Percentiles rank a stretch among this genome's conserved stretches.
phyloP scores from a whole-genome alignment of 345 rosid species.

The Ricinus communis region DNA sequence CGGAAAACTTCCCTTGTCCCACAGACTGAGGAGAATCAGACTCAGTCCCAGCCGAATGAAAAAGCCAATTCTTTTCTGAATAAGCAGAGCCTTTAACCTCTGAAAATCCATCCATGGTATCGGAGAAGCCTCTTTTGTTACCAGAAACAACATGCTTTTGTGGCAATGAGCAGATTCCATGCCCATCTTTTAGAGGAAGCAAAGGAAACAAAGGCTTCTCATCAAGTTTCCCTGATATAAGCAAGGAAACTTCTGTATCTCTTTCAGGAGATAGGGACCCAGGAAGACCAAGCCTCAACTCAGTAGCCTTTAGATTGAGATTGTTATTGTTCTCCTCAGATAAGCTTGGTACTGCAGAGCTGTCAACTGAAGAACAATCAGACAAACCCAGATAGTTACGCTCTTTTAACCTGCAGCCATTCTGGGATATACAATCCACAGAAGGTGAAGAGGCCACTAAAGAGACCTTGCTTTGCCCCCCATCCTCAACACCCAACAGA shows the following conservation, averaged over 20 bases:
- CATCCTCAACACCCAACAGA: slow-evolving; percentile 54
- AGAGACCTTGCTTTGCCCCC: slow-evolving; percentile 45
- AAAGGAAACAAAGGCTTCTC: slow-evolving; percentile 79
- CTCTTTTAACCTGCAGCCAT: slow-evolving; percentile 53
- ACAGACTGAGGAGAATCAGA: slow-evolving; percentile 38
- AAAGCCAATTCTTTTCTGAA: slow-evolving; percentile 68
- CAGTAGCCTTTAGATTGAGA: slow-evolving; percentile 79
- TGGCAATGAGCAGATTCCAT: slow-evolving; percentile 40
- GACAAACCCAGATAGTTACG: slow-evolving; percentile 73
- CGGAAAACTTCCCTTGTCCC: slow-evolving; percentile 42
- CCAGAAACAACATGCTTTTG: slow-evolving; percentile 60
- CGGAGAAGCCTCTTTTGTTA: slow-evolving; percentile 82
- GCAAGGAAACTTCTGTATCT: slow-evolving; percentile 45
- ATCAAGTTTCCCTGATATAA: slow-evolving; percentile 49
- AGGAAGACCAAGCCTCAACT: slow-evolving; percentile 84
- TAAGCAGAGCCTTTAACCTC: slow-evolving; percentile 54
- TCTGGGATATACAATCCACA: slow-evolving; percentile 38
- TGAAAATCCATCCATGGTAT: slow-evolving; percentile 66
- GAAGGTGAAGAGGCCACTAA: slow-evolving; percentile 49
- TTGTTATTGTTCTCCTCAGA: slow-evolving; percentile 47
- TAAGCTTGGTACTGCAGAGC: slow-evolving; percentile 54
- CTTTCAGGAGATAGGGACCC: slow-evolving; percentile 73
- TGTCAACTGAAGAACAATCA: slow-evolving; percentile 77
- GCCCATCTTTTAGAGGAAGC: slow-evolving; percentile 62
- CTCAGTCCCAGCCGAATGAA: slow-evolving; percentile 41